Evolutionary conservation across 225 moss, liverwort and hornwort genomes (phyloP), one percentile per base, ranked within the genome.

Genomic region (Neckera pumila): DNA sequence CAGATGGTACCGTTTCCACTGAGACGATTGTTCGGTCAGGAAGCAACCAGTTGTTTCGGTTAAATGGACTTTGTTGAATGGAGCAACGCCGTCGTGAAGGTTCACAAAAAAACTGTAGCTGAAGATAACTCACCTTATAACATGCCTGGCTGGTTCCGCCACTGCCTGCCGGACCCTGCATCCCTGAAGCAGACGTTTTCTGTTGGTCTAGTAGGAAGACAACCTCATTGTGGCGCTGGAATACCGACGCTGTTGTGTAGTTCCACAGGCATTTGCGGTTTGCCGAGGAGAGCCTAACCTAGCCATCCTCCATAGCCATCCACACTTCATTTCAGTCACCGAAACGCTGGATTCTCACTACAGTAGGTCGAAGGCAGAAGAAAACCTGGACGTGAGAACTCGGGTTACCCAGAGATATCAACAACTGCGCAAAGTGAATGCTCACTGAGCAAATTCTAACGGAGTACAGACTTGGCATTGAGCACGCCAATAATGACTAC

Each of bases 251-350:
- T 66, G 75, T 64, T 63, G 36, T 33, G 60, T 17, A 31, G 31
- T 38, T 72, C 43, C 70, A 33, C 84, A 28, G 38, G 28, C 73
- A 56, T 84, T 71, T 56, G 36, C 31, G 12, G 49, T 86, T 59
- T 7, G 69, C 53, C 56, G 77, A 58, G 36, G 26, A 83, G 51
- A 70, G 63, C 40, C 27, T 71, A 63, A 60, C 67, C 87, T 81
- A 79, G 80, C 73, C 80, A 77, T 73, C 66, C 81, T 85, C 77
- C 87, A 91, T 78, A 85, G 82, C 87, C 90, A 89, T 43, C 57
- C 86, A 42, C 75, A 70, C 36, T 16, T 30, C 70, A 74, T 33
- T n/a, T 25, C 26, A 51, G 34, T 14, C 49, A 40, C 61, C 31
- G 30, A 62, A 45, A 81, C 31, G 10, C 42, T 31, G 33, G 45